Evolutionary conservation across 2,329 filamentous ascomycete genomes (phyloP).

Genomic region (Cylindrodendrum hubeiense): DNA sequence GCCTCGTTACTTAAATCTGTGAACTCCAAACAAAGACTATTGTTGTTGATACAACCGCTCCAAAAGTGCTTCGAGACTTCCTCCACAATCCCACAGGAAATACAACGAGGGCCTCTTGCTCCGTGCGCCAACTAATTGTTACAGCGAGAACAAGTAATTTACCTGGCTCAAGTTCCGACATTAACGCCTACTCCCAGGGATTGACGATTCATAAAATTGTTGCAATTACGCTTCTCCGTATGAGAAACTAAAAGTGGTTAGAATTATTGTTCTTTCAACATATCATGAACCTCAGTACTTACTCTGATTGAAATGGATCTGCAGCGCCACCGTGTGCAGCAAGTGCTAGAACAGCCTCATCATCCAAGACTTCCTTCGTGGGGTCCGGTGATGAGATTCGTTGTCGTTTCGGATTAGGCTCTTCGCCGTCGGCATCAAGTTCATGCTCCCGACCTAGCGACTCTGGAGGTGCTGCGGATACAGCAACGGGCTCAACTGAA

Average conservation of each 20-base stretch:
- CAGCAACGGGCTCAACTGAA: slow-evolving; percentile 16
- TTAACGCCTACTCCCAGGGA: background rate
- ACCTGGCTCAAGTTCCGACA: background rate
- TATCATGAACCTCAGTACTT: slow-evolving; percentile 36
- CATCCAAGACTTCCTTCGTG: slow-evolving; percentile 55
- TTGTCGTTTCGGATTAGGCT: slow-evolving; percentile 56
- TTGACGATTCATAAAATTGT: background rate
- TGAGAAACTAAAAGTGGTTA: slow-evolving; percentile 49
- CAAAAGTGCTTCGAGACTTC: background rate
- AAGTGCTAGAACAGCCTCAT: slow-evolving; percentile 63
- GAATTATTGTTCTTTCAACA: background rate
- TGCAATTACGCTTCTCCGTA: slow-evolving; percentile 55
- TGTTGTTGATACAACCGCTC: background rate
- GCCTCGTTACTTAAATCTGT: slow-evolving; percentile 5
- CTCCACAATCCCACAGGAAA: background rate
- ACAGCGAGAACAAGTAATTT: slow-evolving; percentile 4
- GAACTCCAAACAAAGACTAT: slow-evolving; percentile 20
- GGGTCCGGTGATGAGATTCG: slow-evolving; percentile 48
- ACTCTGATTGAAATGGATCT: slow-evolving; percentile 59
- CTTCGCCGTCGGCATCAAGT: slow-evolving; percentile 44
- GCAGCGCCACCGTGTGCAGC: slow-evolving; percentile 56
- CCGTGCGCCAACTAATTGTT: background rate
- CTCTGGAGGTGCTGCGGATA: slow-evolving; percentile 18
- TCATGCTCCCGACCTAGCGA: slow-evolving; percentile 22
- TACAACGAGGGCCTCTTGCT: slow-evolving; percentile 1